Evolutionary conservation across 1,284 basidiomycete genomes (phyloP).

Genomic region (Malassezia psittaci): DNA sequence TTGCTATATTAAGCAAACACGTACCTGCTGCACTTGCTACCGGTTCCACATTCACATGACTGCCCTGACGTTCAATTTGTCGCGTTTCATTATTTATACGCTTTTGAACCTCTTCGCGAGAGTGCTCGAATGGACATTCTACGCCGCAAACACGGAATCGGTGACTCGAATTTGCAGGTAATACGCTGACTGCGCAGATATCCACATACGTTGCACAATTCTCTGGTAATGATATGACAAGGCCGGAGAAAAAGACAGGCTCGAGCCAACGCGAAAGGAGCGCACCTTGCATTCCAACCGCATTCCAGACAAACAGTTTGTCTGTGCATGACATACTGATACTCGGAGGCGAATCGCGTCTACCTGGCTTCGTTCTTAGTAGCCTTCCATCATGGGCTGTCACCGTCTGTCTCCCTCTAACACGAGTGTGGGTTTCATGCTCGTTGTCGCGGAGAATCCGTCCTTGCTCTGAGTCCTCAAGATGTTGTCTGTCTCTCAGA

Average conservation of each 20-base stretch:
- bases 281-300: constrained; percentile 22
- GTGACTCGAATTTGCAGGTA: not conserved
- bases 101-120: not conserved
- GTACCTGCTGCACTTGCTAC: constrained; percentile 19
- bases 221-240: constrained; percentile 9
- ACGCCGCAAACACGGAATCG: not conserved
- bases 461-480: not conserved
- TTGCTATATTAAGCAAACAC: constrained; percentile 2
- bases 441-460: not conserved
- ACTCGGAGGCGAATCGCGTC: constrained; percentile 20
- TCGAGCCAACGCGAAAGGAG: constrained; percentile 14
- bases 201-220: not conserved
- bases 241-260: constrained; percentile 8
- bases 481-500: not conserved
- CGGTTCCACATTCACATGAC: constrained; percentile 10
- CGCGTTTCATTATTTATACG: not conserved
- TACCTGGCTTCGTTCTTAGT: constrained; percentile 13
- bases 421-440: not conserved
- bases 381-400: not conserved
- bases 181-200: not conserved
- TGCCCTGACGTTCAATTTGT: not conserved
- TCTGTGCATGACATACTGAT: constrained; percentile 26
- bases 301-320: constrained; percentile 21
- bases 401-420: not conserved
- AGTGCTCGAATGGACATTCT: constrained; percentile 1